Evolutionary conservation across 441 rosid genomes (phyloP).

Genomic region (Sinapis alba): DNA sequence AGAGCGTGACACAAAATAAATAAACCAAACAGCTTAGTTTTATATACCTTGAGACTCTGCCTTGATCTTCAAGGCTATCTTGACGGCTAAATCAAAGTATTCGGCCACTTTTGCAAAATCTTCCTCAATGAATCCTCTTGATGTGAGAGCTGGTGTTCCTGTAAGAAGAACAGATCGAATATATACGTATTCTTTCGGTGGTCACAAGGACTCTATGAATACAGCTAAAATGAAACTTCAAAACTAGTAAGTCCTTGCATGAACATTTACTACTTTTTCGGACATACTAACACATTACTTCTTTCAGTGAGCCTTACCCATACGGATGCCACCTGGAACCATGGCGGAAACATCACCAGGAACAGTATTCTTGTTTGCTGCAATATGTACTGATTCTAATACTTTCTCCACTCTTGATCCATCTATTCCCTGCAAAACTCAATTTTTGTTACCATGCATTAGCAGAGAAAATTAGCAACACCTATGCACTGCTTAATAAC

Average conservation of each 20-base stretch:
- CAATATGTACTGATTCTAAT: conserved; percentile 87
- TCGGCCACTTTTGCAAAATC: background rate
- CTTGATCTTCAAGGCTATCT: conserved; percentile 71
- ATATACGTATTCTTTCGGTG: background rate
- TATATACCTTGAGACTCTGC: conserved; percentile 66
- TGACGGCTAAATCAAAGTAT: conserved; percentile 34
- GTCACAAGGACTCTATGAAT: background rate
- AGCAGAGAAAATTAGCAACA: background rate
- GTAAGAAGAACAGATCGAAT: conserved; percentile 26
- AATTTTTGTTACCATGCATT: background rate
- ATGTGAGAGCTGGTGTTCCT: conserved; percentile 98
- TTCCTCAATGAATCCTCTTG: conserved; percentile 1
- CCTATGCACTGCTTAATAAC: background rate
- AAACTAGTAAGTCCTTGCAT: background rate
- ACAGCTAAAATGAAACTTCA: background rate
- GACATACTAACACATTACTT: background rate
- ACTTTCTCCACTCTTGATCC: conserved; percentile 98
- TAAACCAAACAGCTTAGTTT: background rate
- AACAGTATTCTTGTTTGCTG: conserved; percentile 96
- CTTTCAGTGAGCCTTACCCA: conserved; percentile 60
- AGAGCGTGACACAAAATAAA: background rate
- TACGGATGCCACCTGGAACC: conserved; percentile 99
- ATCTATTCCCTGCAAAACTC: conserved; percentile 71
- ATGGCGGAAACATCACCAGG: conserved; percentile 99
- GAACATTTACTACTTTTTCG: conserved; percentile 1